These are phyloP conservation scores for Bacterosira constricta DNA, from an alignment of 108 stramenopile genomes.

Conservation along the genomic window DNA sequence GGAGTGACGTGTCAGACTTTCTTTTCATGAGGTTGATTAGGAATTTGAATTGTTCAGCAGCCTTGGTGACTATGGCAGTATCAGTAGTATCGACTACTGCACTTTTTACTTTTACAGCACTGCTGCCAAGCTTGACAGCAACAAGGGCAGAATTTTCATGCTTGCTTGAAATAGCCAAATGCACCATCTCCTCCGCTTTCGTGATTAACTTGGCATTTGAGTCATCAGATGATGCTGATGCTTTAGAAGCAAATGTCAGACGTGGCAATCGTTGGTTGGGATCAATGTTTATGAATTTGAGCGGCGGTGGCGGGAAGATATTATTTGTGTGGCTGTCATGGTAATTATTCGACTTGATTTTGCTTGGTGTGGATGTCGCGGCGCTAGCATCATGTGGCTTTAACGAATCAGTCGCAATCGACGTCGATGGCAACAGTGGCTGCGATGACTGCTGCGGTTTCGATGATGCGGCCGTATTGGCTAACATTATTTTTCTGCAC, in stretches of 20 bases:
- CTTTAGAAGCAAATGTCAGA: neutral
- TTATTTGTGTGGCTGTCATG: too few species aligned
- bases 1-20: constrained; percentile 6
- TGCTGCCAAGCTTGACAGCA: neutral
- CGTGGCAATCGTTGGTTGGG: constrained; percentile 18
- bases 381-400: too few species aligned
- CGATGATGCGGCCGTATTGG: too few species aligned
- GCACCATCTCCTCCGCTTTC: constrained; percentile 26
- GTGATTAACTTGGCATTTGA: neutral
- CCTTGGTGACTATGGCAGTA: constrained; percentile 14
- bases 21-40: constrained; percentile 11
- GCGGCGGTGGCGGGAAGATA: constrained; percentile 6
- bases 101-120: neutral
- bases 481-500: too few species aligned
- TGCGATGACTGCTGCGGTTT: too few species aligned
- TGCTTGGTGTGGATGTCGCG: too few species aligned
- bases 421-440: too few species aligned
- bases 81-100: too few species aligned
- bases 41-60: constrained; percentile 4
- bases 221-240: neutral
- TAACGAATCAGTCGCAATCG: too few species aligned
- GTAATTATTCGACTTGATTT: too few species aligned
- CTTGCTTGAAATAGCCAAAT: constrained; percentile 40
- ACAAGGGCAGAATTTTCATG: constrained; percentile 32
- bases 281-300: constrained; percentile 19